Percentiles rank a stretch among this genome's conserved stretches.
These are phyloP conservation scores for Monilinia polystroma DNA, from an alignment of 2,329 filamentous ascomycete genomes.

Conservation along the genomic window DNA sequence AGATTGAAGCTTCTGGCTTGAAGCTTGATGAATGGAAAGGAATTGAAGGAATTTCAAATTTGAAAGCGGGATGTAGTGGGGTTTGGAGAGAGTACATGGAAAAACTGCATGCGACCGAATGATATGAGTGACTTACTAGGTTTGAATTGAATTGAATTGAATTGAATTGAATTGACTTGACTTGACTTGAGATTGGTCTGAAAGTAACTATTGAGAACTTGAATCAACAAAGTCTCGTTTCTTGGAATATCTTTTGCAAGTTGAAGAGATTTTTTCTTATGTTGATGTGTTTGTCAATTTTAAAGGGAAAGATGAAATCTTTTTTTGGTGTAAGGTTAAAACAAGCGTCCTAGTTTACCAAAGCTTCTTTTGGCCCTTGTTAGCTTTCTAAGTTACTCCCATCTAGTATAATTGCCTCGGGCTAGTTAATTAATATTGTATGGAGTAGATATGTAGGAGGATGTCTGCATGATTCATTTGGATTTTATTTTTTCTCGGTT, in stretches of 20 bases:
- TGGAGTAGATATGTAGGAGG: no score
- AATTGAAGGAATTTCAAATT: constrained; percentile 17
- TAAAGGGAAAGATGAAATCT: constrained; percentile 2
- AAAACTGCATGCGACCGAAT: neutral
- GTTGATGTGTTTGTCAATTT: neutral
- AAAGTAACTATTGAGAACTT: no score
- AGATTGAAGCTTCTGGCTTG: neutral
- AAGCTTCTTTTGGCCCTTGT: constrained; percentile 2
- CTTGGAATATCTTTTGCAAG: no score
- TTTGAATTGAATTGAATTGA: no score
- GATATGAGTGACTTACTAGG: no score
- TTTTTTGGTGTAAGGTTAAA: neutral
- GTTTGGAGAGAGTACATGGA: neutral
- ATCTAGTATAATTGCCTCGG: neutral
- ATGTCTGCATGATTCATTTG: no score
- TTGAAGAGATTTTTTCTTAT: constrained; percentile 13
- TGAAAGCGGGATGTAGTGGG: constrained; percentile 19
- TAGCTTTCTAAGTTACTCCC: no score
- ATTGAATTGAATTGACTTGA: neutral
- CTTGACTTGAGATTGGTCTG: neutral
- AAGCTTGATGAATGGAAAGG: neutral
- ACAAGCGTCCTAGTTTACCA: constrained; percentile 3
- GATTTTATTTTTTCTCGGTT: constrained; percentile 5
- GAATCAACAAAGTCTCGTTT: neutral
- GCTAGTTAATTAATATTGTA: neutral